Percentiles rank a stretch among this genome's conserved stretches.
phyloP scores from a whole-genome alignment of 305 asterid species.

The Rubia balearica region DNA sequence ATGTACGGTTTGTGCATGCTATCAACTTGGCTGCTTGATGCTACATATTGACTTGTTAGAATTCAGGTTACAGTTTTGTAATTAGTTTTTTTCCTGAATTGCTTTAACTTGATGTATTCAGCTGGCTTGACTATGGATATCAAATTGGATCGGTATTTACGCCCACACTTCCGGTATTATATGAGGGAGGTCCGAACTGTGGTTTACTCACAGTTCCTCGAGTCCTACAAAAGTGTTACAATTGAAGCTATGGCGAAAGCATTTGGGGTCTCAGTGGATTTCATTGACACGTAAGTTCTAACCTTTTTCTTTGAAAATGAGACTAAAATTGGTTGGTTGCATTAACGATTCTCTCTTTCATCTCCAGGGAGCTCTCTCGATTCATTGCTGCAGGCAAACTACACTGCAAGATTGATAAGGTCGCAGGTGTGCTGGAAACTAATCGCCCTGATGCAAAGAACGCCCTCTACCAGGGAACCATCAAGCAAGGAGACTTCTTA shows the following conservation, averaged over 20 bases:
- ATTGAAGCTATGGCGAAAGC: slow-evolving; percentile 92
- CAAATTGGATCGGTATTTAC: slow-evolving; percentile 76
- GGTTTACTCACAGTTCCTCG: slow-evolving; percentile 83
- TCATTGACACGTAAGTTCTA: slow-evolving; percentile 60
- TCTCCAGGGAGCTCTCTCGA: slow-evolving; percentile 70
- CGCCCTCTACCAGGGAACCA: slow-evolving; percentile 83
- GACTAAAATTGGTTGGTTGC: neutral
- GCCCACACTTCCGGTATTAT: slow-evolving; percentile 76
- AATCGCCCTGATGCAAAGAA: slow-evolving; percentile 91
- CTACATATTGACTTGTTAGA: neutral
- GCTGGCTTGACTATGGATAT: slow-evolving; percentile 86
- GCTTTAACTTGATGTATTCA: slow-evolving; percentile 21
- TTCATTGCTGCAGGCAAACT: slow-evolving; percentile 89
- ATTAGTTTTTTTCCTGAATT: neutral
- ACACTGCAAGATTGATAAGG: slow-evolving; percentile 92
- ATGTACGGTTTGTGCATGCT: too few relatives aligned
- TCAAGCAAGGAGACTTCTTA: slow-evolving; percentile 90
- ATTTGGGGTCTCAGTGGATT: slow-evolving; percentile 79
- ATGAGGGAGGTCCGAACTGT: slow-evolving; percentile 89
- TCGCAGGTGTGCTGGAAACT: slow-evolving; percentile 79
- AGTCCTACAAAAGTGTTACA: slow-evolving; percentile 85
- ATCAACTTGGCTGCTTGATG: neutral
- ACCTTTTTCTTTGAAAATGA: neutral
- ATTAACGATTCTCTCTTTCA: neutral
- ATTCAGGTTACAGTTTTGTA: neutral